phyloP scores from a whole-genome alignment of 805 yeast species.

The Hagleromyces aurorensis region DNA sequence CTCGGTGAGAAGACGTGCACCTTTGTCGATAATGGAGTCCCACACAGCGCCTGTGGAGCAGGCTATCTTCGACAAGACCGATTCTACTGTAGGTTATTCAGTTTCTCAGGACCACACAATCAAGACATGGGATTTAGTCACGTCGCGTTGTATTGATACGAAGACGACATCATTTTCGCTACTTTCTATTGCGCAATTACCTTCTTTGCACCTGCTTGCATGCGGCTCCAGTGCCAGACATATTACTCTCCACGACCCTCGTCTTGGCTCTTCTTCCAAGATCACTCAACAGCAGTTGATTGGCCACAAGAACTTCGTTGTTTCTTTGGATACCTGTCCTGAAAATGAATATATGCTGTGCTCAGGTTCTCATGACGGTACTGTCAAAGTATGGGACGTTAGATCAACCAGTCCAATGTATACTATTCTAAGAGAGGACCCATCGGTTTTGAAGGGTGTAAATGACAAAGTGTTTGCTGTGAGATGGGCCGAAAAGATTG shows the following conservation, averaged over 20 bases:
- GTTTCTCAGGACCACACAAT: slow-evolving; percentile 94
- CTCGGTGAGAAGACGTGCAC: slow-evolving; percentile 70
- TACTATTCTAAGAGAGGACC: slow-evolving; percentile 68
- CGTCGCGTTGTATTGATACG: slow-evolving; percentile 78
- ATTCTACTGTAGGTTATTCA: slow-evolving; percentile 79
- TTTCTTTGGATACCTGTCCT: slow-evolving; percentile 65
- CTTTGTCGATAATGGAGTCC: slow-evolving; percentile 69
- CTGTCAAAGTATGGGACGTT: slow-evolving; percentile 91
- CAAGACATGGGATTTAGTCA: slow-evolving; percentile 93
- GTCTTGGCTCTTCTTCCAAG: slow-evolving; percentile 49
- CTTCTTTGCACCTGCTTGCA: slow-evolving; percentile 62
- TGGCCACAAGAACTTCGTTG: slow-evolving; percentile 92
- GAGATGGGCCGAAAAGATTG: slow-evolving; percentile 70
- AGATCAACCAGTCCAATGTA: slow-evolving; percentile 78
- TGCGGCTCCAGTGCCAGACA: slow-evolving; percentile 99
- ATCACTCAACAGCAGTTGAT: slow-evolving; percentile 64
- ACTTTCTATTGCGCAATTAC: slow-evolving; percentile 63
- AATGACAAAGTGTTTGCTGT: slow-evolving; percentile 75
- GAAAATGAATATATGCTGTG: slow-evolving; percentile 73
- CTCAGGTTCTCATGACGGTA: slow-evolving; percentile 95
- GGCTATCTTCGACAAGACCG: slow-evolving; percentile 64
- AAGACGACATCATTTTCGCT: slow-evolving; percentile 80
- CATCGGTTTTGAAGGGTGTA: slow-evolving; percentile 34
- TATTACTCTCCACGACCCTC: slow-evolving; percentile 87
- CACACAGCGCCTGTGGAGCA: slow-evolving; percentile 86